These are phyloP conservation scores for Myxozyma geophila DNA, from an alignment of 805 yeast species.

Conservation along the genomic window DNA sequence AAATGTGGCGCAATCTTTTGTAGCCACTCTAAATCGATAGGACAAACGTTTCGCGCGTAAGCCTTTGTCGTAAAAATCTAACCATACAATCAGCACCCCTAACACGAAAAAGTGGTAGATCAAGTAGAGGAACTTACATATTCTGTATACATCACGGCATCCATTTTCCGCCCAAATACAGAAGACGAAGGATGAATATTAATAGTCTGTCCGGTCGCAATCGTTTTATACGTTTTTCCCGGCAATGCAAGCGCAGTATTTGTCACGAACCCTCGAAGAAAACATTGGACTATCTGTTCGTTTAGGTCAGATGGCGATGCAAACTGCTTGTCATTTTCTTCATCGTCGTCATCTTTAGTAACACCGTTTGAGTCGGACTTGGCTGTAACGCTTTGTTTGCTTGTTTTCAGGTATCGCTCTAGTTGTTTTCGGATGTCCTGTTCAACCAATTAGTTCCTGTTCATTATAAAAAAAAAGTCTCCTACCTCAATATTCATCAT, in stretches of 20 bases:
- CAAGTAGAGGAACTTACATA: conserved; percentile 56
- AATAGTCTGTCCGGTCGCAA: conserved; percentile 70
- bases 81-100: conserved; percentile 1
- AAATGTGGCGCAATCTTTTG: conserved; percentile 77
- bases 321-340: conserved; percentile 42
- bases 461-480: neutral
- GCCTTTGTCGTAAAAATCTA: conserved; percentile 77
- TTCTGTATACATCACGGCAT: conserved; percentile 92
- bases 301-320: conserved; percentile 22
- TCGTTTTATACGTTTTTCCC: conserved; percentile 88
- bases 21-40: conserved; percentile 81
- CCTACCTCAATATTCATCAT: conserved; percentile 61
- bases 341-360: conserved; percentile 32
- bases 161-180: conserved; percentile 77
- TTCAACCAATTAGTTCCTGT: conserved; percentile 38
- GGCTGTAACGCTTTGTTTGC: neutral
- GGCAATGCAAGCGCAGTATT: conserved; percentile 95
- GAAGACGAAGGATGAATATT: conserved; percentile 36
- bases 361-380: neutral
- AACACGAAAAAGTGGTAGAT: neutral
- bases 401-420: conserved; percentile 44
- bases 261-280: conserved; percentile 78
- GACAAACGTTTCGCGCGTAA: conserved; percentile 86
- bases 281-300: conserved; percentile 70
- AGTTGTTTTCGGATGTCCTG: conserved; percentile 76